phyloP scores from a whole-genome alignment of 495 filamentous ascomycete species.

The Aspergillus biplanus region DNA sequence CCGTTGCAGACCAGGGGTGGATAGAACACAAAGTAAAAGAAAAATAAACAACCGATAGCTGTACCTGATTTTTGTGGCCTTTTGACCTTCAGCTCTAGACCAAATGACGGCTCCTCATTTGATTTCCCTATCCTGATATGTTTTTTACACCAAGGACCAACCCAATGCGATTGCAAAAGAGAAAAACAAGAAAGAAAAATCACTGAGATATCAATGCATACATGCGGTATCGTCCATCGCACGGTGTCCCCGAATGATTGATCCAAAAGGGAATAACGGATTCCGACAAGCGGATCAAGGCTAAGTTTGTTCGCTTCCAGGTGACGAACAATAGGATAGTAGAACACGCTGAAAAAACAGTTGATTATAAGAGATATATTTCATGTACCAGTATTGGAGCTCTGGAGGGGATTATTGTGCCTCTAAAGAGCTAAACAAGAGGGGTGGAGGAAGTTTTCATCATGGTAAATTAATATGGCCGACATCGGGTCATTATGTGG shows the following conservation, averaged over 20 bases:
- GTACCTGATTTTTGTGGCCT: background rate
- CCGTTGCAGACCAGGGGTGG: background rate
- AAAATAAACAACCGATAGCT: background rate
- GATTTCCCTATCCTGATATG: constrained; percentile 8
- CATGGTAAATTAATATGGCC: constrained; percentile 21
- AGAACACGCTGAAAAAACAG: constrained; percentile 15
- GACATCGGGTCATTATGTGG: constrained; percentile 30
- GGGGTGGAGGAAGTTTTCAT: background rate
- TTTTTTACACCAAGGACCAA: constrained; percentile 13
- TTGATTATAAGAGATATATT: constrained; percentile 23
- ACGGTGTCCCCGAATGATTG: background rate
- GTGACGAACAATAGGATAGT: background rate
- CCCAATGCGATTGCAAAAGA: constrained; percentile 9
- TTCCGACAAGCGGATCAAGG: background rate
- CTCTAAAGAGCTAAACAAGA: background rate
- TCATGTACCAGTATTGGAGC: constrained; percentile 15
- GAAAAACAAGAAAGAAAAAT: background rate
- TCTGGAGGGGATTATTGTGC: constrained; percentile 7
- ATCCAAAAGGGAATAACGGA: background rate
- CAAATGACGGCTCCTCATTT: constrained; percentile 1
- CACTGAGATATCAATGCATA: no score
- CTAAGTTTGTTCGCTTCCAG: background rate
- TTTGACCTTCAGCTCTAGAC: background rate
- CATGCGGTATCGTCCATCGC: background rate
- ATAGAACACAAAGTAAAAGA: background rate